Conservation (phyloP, 2,329 filamentous ascomycete species). For the Stachybotrys echinatus region DNA sequence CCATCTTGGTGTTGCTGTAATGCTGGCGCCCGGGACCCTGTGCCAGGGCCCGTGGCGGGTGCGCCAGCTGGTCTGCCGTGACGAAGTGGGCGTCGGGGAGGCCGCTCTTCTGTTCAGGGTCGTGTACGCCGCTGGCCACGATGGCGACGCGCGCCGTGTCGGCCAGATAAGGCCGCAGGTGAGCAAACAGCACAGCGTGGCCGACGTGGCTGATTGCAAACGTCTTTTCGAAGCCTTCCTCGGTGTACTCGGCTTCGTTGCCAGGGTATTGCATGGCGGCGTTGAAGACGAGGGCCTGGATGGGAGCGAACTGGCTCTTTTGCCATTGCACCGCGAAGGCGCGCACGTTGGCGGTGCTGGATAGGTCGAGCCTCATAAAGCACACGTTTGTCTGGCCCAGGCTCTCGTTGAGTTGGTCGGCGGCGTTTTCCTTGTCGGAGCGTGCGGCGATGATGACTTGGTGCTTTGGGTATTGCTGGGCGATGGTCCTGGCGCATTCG, state of each 20-base stretch:
- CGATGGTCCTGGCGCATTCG: constrained; percentile 31
- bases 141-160: constrained; percentile 36
- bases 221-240: constrained; percentile 38
- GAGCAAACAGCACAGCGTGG: constrained; percentile 43
- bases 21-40: neutral
- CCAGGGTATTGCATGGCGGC: constrained; percentile 27
- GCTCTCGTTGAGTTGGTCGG: constrained; percentile 34
- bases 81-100: constrained; percentile 4
- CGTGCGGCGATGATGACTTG: constrained; percentile 36
- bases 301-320: constrained; percentile 28
- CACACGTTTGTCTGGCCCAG: constrained; percentile 31
- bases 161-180: constrained; percentile 34
- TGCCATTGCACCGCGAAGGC: constrained; percentile 31
- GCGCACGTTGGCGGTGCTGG: constrained; percentile 31
- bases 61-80: constrained; percentile 3
- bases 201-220: constrained; percentile 47
- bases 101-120: constrained; percentile 24
- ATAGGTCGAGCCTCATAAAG: constrained; percentile 39
- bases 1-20: constrained; percentile 4
- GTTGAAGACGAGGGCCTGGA: constrained; percentile 27
- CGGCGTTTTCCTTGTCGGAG: constrained; percentile 31
- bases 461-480: constrained; percentile 30
- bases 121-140: constrained; percentile 39
- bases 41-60: neutral
- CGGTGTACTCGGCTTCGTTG: constrained; percentile 20